A percentile compares a stretch with the other conserved stretches of the same genome.
These are phyloP conservation scores for Berkeleyomyces rouxiae DNA, from an alignment of 2,329 filamentous ascomycete genomes.

Conservation along the genomic window DNA sequence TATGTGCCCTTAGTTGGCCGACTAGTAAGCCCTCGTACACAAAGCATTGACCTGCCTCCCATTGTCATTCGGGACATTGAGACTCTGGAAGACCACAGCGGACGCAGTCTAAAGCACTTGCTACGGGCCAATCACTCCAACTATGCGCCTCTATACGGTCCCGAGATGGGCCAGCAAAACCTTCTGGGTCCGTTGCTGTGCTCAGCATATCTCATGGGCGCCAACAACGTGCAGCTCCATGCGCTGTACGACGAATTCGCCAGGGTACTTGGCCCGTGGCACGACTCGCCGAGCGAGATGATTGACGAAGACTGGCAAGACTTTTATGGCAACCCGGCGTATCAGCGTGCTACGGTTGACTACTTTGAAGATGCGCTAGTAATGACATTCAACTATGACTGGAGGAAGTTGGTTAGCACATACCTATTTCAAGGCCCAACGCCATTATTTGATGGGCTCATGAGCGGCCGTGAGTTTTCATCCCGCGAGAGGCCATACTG, in stretches of 20 bases:
- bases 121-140: conserved; percentile 85
- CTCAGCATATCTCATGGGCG: conserved; percentile 75
- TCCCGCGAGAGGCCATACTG: not conserved
- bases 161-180: conserved; percentile 56
- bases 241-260: conserved; percentile 65
- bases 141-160: conserved; percentile 65
- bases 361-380: conserved; percentile 91
- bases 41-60: conserved; percentile 40
- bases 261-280: conserved; percentile 61
- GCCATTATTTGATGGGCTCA: conserved; percentile 65
- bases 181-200: conserved; percentile 67
- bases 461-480: conserved; percentile 51
- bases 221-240: conserved; percentile 53
- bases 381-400: conserved; percentile 57
- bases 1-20: conserved; percentile 7
- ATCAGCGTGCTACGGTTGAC: conserved; percentile 81
- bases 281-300: conserved; percentile 70
- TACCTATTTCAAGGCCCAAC: conserved; percentile 60
- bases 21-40: not conserved
- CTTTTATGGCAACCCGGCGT: conserved; percentile 60
- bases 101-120: conserved; percentile 75
- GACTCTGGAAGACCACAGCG: conserved; percentile 54
- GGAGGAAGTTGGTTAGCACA: conserved; percentile 59
- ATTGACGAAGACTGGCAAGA: conserved; percentile 72
- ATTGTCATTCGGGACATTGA: conserved; percentile 68